Percentiles rank a stretch among this genome's conserved stretches.
Evolutionary conservation across 139 green algal genomes (phyloP).

Genomic region (Chlamydomonas applanata): DNA sequence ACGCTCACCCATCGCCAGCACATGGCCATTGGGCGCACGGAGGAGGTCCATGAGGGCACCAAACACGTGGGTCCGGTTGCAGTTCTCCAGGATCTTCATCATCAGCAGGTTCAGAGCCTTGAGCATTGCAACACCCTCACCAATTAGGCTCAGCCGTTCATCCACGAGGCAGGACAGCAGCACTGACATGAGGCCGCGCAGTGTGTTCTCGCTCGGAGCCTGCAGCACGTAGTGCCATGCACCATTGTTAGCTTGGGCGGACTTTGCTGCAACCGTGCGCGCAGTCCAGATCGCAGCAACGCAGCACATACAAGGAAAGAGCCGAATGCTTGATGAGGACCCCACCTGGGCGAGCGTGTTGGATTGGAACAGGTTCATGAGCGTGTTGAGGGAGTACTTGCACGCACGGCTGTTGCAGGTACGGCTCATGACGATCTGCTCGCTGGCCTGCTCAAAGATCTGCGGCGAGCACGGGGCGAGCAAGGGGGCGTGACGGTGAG

Average conservation of each 20-base stretch:
- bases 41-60: slow-evolving; percentile 76
- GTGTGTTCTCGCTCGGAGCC: no score
- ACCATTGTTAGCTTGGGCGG: no score
- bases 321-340: no score
- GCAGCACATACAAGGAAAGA: no score
- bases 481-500: neutral
- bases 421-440: neutral
- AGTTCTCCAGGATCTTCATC: slow-evolving; percentile 89
- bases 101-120: slow-evolving; percentile 93
- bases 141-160: slow-evolving; percentile 14
- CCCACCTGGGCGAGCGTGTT: slow-evolving; percentile 15
- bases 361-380: slow-evolving; percentile 76
- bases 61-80: slow-evolving; percentile 73
- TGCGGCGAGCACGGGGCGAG: neutral
- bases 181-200: neutral
- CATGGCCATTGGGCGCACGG: slow-evolving; percentile 32
- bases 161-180: slow-evolving; percentile 32
- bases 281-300: no score
- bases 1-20: slow-evolving; percentile 5
- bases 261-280: no score
- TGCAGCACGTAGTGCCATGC: no score
- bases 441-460: slow-evolving; percentile 1
- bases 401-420: slow-evolving; percentile 42
- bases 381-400: slow-evolving; percentile 93
- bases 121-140: slow-evolving; percentile 48